These are phyloP conservation scores for Hirsutella minnesotensis DNA, from an alignment of 2,329 filamentous ascomycete species.

Conservation along the genomic window DNA sequence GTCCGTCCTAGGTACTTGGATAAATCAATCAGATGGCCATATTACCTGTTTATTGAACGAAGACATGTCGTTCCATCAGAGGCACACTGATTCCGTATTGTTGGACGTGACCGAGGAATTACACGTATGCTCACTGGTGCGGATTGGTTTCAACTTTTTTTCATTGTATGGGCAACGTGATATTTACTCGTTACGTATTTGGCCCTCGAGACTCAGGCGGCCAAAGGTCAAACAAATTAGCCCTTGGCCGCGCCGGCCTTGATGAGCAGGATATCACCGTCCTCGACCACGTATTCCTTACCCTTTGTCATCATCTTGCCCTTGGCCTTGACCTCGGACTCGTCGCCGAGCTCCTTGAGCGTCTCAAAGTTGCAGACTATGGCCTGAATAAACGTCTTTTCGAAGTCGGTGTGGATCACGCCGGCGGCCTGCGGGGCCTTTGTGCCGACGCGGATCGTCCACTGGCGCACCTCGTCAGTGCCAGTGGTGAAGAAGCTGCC, in stretches of 20 bases:
- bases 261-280: constrained; percentile 75
- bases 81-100: no score
- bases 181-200: neutral
- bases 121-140: no score
- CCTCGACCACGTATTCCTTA: constrained; percentile 87
- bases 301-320: constrained; percentile 98
- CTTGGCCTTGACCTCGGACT: constrained; percentile 78
- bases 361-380: constrained; percentile 82
- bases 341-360: constrained; percentile 79
- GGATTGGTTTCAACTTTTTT: neutral
- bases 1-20: neutral
- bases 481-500: constrained; percentile 97
- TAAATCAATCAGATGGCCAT: no score
- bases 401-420: constrained; percentile 96
- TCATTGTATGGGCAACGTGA: neutral
- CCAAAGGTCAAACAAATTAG: constrained; percentile 22
- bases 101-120: no score
- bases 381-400: constrained; percentile 98
- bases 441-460: constrained; percentile 90
- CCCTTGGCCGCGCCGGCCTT: constrained; percentile 78
- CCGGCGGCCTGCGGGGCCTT: constrained; percentile 97
- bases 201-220: neutral
- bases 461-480: constrained; percentile 91
- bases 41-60: no score
- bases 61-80: no score